Conservation (phyloP, 805 yeast species). For the Starmerella asiatica region DNA sequence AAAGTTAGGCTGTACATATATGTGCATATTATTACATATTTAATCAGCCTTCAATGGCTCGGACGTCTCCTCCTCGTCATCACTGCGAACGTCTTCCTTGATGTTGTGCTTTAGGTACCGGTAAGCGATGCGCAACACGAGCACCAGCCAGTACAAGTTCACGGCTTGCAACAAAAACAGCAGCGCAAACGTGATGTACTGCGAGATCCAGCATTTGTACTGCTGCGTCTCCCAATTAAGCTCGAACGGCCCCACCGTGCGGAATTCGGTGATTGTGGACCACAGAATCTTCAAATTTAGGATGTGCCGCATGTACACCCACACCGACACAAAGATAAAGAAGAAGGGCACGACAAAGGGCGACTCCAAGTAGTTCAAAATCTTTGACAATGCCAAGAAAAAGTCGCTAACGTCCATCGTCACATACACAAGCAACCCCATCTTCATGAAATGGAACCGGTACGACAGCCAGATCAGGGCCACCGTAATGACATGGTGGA, state of each 20-base stretch:
- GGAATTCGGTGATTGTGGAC: conserved; percentile 58
- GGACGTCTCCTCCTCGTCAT: conserved; percentile 58
- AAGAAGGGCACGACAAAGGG: conserved; percentile 51
- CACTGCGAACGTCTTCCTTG: conserved; percentile 56
- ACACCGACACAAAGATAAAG: conserved; percentile 48
- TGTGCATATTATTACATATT: background rate
- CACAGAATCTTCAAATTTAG: conserved; percentile 59
- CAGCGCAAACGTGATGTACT: conserved; percentile 70
- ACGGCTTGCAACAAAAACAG: conserved; percentile 72
- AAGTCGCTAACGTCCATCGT: conserved; percentile 96
- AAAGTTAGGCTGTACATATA: background rate
- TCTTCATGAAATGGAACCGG: conserved; percentile 90
- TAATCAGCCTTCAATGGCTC: conserved; percentile 20
- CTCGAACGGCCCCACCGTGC: conserved; percentile 66
- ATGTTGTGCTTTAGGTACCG: conserved; percentile 50
- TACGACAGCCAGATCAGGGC: conserved; percentile 76
- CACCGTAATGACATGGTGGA: conserved; percentile 88
- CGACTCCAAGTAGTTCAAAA: conserved; percentile 73
- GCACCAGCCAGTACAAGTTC: conserved; percentile 74
- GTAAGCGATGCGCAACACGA: conserved; percentile 64
- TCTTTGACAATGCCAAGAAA: conserved; percentile 70
- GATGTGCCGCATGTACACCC: conserved; percentile 87
- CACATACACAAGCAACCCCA: conserved; percentile 79
- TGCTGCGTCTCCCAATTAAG: conserved; percentile 82
- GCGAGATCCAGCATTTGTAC: conserved; percentile 92